These are phyloP conservation scores for Eucalyptus curtisii DNA, from an alignment of 345 rosid species.

Conservation along the genomic window DNA sequence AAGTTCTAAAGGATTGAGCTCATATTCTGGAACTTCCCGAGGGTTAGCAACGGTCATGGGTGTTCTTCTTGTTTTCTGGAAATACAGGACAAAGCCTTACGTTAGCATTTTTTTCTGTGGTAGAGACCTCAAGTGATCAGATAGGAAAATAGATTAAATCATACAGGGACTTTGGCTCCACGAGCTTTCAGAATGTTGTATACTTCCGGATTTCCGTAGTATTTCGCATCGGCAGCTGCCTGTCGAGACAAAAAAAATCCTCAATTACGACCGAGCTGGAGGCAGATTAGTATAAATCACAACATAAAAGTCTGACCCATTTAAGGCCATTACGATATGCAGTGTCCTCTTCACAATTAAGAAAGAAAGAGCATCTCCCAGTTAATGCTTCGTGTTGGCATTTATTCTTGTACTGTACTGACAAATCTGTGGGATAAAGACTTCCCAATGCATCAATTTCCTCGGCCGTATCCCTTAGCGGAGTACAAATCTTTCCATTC, in stretches of 20 bases:
- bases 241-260: constrained; percentile 5
- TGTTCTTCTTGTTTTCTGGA: constrained; percentile 85
- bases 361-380: neutral
- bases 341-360: neutral
- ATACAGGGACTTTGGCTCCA: constrained; percentile 87
- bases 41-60: constrained; percentile 94
- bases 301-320: neutral
- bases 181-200: constrained; percentile 79
- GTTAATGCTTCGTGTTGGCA: neutral
- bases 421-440: neutral
- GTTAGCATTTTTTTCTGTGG: neutral
- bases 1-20: constrained; percentile 88
- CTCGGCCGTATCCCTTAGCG: accelerated
- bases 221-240: constrained; percentile 94
- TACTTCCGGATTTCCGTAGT: constrained; percentile 73
- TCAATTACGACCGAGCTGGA: neutral
- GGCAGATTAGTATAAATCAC: neutral
- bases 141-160: neutral
- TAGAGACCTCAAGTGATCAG: neutral
- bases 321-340: neutral
- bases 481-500: neutral
- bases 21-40: constrained; percentile 88
- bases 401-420: neutral
- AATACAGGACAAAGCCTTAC: neutral
- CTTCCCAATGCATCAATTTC: neutral